A percentile compares a stretch with the other conserved stretches of the same genome.
phyloP scores from a whole-genome alignment of 148 eudicot genomes.

The Polygonum aviculare region DNA sequence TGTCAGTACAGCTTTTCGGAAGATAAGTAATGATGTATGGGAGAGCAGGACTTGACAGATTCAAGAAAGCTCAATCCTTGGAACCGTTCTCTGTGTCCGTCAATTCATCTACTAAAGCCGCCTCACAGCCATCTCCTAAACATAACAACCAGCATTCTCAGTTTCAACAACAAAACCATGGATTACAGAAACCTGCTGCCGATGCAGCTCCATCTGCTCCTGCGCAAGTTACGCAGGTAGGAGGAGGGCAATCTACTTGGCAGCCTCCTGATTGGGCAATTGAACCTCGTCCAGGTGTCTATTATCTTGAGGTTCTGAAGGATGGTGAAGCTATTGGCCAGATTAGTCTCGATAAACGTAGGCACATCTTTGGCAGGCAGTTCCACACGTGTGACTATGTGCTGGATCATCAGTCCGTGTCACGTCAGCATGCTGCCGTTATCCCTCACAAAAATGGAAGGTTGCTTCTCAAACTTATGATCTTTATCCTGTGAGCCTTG shows the following conservation, averaged over 20 bases:
- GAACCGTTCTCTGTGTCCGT: conserved; percentile 69
- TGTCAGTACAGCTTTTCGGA: background rate
- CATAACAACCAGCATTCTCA: conserved; percentile 24
- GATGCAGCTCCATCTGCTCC: conserved; percentile 28
- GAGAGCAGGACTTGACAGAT: conserved; percentile 81
- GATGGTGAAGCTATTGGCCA: conserved; percentile 67
- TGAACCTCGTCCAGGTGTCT: conserved; percentile 84
- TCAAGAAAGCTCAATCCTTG: conserved; percentile 75
- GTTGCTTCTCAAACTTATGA: conserved; percentile 19
- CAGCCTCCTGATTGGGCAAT: conserved; percentile 99
- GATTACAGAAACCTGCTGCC: conserved; percentile 20
- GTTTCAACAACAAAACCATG: conserved; percentile 16
- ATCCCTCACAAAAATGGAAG: conserved; percentile 96
- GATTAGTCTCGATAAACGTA: conserved; percentile 61
- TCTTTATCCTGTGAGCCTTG: background rate
- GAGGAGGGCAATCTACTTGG: conserved; percentile 89
- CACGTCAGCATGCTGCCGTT: conserved; percentile 96
- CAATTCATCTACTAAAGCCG: conserved; percentile 31
- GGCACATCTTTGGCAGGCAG: conserved; percentile 88
- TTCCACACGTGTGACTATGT: conserved; percentile 88
- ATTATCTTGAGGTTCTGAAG: conserved; percentile 81
- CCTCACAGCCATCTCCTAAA: conserved; percentile 24
- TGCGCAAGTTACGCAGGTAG: conserved; percentile 51
- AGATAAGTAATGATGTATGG: conserved; percentile 53
- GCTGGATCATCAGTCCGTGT: conserved; percentile 94